A percentile compares a stretch with the other conserved stretches of the same genome.
Conservation (phyloP, 768 basidiomycete genomes). For the Coprinopsis cinerea region DNA sequence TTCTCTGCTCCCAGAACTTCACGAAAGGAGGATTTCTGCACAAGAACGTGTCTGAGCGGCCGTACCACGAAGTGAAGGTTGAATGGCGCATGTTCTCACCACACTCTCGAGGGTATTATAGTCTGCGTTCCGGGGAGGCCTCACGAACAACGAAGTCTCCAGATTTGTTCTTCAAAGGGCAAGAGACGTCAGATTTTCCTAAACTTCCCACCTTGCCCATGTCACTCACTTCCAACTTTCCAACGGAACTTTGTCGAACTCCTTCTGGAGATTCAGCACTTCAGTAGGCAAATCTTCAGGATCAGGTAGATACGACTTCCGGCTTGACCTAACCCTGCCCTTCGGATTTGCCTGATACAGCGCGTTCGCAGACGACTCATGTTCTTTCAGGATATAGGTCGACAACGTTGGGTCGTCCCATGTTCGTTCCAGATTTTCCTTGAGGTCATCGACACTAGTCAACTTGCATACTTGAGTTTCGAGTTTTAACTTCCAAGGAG, state of each 20-base stretch:
- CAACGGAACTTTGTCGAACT: conserved; percentile 47
- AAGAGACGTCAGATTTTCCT: neutral
- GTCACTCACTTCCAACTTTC: conserved; percentile 56
- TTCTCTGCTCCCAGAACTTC: conserved; percentile 18
- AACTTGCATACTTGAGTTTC: neutral
- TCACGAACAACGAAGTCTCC: conserved; percentile 56
- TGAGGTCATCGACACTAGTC: conserved; percentile 50
- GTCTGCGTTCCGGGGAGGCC: conserved; percentile 60
- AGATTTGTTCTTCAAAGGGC: conserved; percentile 37
- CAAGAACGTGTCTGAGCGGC: too few relatives aligned
- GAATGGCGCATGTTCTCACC: conserved; percentile 29
- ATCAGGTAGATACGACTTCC: conserved; percentile 29
- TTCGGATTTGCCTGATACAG: conserved; percentile 26
- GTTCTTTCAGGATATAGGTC: conserved; percentile 47
- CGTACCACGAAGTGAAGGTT: too few relatives aligned
- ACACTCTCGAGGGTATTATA: conserved; percentile 47
- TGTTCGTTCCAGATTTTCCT: conserved; percentile 33
- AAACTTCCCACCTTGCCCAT: neutral
- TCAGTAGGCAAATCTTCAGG: conserved; percentile 38
- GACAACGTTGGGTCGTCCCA: conserved; percentile 54
- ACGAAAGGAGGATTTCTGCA: neutral
- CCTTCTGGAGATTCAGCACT: conserved; percentile 40
- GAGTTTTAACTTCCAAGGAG: too few relatives aligned
- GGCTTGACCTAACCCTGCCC: conserved; percentile 24
- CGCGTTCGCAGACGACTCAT: conserved; percentile 39